Evolutionary conservation across 2,329 filamentous ascomycete species (phyloP).

Genomic region (Arthrobotrys sphaeroides): DNA sequence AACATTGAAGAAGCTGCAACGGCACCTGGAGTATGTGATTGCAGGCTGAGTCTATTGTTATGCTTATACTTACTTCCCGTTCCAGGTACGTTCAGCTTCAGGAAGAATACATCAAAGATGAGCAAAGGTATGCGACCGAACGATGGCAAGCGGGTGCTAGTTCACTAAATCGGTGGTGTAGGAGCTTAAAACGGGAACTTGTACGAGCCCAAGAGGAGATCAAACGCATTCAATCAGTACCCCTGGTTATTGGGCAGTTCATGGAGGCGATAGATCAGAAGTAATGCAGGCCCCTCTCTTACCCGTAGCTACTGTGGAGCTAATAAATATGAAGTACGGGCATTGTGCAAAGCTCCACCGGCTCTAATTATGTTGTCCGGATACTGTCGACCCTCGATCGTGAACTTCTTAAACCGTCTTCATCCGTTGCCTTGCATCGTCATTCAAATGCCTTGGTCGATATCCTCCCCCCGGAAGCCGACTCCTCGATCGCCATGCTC

Average conservation of each 20-base stretch:
- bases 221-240: slow-evolving; percentile 98
- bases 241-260: slow-evolving; percentile 97
- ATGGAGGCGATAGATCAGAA: slow-evolving; percentile 99
- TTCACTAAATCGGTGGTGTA: slow-evolving; percentile 60
- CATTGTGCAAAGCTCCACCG: slow-evolving; percentile 97
- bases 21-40: slow-evolving; percentile 83
- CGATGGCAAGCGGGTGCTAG: not conserved
- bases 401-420: slow-evolving; percentile 96
- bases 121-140: slow-evolving; percentile 74
- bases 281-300: slow-evolving; percentile 66
- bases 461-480: slow-evolving; percentile 97
- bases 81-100: slow-evolving; percentile 90
- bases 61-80: slow-evolving; percentile 55
- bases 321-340: slow-evolving; percentile 75
- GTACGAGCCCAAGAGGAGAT: slow-evolving; percentile 98
- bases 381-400: slow-evolving; percentile 98
- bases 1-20: slow-evolving; percentile 92
- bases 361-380: slow-evolving; percentile 98
- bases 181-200: slow-evolving; percentile 95
- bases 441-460: slow-evolving; percentile 99
- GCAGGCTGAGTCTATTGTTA: not conserved
- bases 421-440: slow-evolving; percentile 94
- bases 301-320: not conserved
- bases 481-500: slow-evolving; percentile 98
- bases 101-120: slow-evolving; percentile 99